phyloP scores from a whole-genome alignment of 140 eudicot species.

The Flaveria floridana region DNA sequence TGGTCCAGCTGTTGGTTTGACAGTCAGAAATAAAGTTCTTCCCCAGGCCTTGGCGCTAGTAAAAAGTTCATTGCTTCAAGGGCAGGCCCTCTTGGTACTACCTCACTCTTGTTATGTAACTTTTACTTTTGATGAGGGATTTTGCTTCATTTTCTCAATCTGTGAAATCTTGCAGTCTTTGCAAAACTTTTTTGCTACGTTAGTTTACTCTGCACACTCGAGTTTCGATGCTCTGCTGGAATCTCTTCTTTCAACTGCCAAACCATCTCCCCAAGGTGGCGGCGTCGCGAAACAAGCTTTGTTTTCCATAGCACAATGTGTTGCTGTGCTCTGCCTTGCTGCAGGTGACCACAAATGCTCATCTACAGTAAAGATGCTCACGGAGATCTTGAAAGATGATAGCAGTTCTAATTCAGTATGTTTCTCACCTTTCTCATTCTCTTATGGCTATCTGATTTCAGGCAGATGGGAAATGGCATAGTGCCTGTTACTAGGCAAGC shows the following conservation, averaged over 20 bases:
- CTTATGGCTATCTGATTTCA: slow-evolving; percentile 5
- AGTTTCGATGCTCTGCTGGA: slow-evolving; percentile 79
- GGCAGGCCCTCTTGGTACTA: no score
- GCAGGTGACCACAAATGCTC: slow-evolving; percentile 88
- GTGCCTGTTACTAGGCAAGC: background rate
- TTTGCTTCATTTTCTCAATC: no score
- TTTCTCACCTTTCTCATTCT: slow-evolving; percentile 17
- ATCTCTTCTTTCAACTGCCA: slow-evolving; percentile 86
- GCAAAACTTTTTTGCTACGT: slow-evolving; percentile 73
- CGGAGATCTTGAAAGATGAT: slow-evolving; percentile 75
- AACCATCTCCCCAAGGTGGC: slow-evolving; percentile 74
- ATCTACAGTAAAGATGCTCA: slow-evolving; percentile 88
- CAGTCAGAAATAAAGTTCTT: no score
- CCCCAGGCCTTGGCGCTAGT: no score
- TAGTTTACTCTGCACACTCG: slow-evolving; percentile 86
- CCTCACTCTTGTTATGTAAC: no score
- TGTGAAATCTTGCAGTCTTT: slow-evolving; percentile 49
- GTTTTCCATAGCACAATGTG: slow-evolving; percentile 91
- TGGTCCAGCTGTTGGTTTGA: no score
- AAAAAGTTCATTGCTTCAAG: no score
- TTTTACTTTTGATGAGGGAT: no score
- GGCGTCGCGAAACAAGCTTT: slow-evolving; percentile 89
- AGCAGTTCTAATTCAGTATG: slow-evolving; percentile 65
- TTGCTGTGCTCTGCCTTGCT: slow-evolving; percentile 98
- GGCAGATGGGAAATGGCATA: background rate